These are phyloP conservation scores for Selaginella tamariscina DNA, from an alignment of 75 land plant species.

Conservation along the genomic window DNA sequence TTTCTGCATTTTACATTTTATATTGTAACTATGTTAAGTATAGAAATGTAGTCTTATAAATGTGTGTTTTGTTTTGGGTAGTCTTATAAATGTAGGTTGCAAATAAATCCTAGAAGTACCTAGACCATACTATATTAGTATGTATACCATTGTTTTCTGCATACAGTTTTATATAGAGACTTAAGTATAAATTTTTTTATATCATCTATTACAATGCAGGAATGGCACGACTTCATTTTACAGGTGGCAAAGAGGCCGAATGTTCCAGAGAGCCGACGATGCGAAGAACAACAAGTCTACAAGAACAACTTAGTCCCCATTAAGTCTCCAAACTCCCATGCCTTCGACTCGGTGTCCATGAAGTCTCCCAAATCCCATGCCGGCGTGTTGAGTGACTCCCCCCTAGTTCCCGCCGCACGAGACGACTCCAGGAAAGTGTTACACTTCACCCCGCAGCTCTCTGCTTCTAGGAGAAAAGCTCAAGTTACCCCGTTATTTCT, in stretches of 20 bases:
- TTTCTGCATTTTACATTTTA: no score
- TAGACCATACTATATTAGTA: no score
- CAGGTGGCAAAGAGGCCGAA: neutral
- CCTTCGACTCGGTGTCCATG: neutral
- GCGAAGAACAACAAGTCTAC: neutral
- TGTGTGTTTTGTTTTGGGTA: no score
- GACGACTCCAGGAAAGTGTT: constrained; percentile 11
- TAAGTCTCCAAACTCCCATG: neutral
- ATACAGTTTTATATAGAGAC: no score
- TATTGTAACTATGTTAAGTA: no score
- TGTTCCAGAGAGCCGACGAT: neutral
- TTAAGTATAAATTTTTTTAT: neutral
- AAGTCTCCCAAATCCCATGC: neutral
- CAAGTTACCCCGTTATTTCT: neutral
- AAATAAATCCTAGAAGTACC: no score
- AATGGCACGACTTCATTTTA: neutral
- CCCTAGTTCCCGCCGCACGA: neutral
- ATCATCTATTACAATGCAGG: neutral
- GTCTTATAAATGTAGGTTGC: no score
- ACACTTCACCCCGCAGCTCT: neutral
- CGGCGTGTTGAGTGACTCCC: constrained; percentile 3
- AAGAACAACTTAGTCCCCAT: constrained; percentile 1
- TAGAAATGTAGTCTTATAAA: no score
- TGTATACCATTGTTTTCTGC: no score
- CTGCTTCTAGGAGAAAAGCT: neutral